Conservation (phyloP, 768 basidiomycete genomes). For the Leccinum subgranulosum region DNA sequence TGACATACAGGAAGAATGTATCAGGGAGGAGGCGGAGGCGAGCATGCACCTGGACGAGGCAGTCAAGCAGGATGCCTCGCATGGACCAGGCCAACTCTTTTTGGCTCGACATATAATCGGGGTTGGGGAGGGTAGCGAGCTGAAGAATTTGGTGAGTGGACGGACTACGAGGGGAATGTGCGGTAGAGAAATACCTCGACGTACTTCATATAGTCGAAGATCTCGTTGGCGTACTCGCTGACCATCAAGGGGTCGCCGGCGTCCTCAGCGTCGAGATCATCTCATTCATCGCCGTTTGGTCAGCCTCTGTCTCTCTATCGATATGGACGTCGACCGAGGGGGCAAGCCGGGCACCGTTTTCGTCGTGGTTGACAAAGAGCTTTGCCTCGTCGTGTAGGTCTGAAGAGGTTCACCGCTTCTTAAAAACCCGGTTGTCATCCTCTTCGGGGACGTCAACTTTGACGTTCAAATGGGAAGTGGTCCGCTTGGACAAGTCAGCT, state of each 20-base stretch:
- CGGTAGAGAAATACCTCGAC: slow-evolving; percentile 61
- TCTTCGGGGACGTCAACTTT: slow-evolving; percentile 34
- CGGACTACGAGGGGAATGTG: no score
- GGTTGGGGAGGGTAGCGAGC: slow-evolving; percentile 76
- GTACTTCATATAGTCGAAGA: slow-evolving; percentile 86
- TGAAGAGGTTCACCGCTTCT: slow-evolving; percentile 76
- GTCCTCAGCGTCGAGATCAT: slow-evolving; percentile 90
- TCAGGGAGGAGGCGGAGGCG: slow-evolving; percentile 86
- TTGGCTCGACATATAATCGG: slow-evolving; percentile 83
- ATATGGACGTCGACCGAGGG: slow-evolving; percentile 39
- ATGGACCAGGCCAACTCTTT: slow-evolving; percentile 85
- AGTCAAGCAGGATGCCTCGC: slow-evolving; percentile 87
- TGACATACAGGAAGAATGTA: slow-evolving; percentile 85
- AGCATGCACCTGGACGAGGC: slow-evolving; percentile 88
- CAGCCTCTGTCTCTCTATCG: slow-evolving; percentile 57
- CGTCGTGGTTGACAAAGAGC: slow-evolving; percentile 43
- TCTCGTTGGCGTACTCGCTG: slow-evolving; percentile 91
- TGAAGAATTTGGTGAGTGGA: slow-evolving; percentile 26
- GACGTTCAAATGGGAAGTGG: slow-evolving; percentile 30
- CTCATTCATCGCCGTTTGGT: slow-evolving; percentile 69
- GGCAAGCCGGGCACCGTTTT: slow-evolving; percentile 32
- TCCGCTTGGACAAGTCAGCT: slow-evolving; percentile 29
- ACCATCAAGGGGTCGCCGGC: slow-evolving; percentile 95
- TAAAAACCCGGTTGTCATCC: slow-evolving; percentile 58
- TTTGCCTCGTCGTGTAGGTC: slow-evolving; percentile 45